Evolutionary conservation across 140 eudicot species (phyloP).

Genomic region (Flaveria floridana): DNA sequence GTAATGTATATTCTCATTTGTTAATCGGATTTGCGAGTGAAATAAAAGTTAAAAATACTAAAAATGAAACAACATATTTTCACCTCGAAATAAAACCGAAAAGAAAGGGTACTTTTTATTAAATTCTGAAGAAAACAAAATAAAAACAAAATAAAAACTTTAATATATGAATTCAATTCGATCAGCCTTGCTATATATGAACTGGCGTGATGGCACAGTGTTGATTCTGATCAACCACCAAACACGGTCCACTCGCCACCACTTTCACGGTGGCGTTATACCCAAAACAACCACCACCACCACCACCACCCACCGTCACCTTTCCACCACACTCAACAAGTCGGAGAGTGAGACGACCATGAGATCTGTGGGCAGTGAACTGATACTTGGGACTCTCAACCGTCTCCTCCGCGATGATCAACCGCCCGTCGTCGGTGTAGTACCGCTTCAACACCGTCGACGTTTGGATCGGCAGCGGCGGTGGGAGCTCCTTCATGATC

Average conservation of each 20-base stretch:
- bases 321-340: background rate
- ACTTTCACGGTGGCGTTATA: background rate
- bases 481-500: conserved; percentile 20
- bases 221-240: conserved; percentile 3
- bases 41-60: background rate
- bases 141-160: background rate
- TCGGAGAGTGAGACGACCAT: conserved; percentile 27
- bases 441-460: conserved; percentile 29
- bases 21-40: no score
- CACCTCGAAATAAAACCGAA: background rate
- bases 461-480: conserved; percentile 22
- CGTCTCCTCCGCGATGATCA: conserved; percentile 30
- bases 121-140: background rate
- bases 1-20: no score
- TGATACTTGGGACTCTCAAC: background rate
- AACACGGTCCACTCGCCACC: conserved; percentile 11
- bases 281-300: background rate
- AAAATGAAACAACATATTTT: background rate
- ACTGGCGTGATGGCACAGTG: background rate
- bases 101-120: background rate
- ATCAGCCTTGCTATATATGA: background rate
- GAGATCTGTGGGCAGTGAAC: conserved; percentile 26
- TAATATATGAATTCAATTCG: background rate
- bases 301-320: background rate
- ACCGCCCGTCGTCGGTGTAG: conserved; percentile 31